These are phyloP conservation scores for Saccharum officinarum DNA, from an alignment of 176 grass and related monocot species.

Conservation along the genomic window DNA sequence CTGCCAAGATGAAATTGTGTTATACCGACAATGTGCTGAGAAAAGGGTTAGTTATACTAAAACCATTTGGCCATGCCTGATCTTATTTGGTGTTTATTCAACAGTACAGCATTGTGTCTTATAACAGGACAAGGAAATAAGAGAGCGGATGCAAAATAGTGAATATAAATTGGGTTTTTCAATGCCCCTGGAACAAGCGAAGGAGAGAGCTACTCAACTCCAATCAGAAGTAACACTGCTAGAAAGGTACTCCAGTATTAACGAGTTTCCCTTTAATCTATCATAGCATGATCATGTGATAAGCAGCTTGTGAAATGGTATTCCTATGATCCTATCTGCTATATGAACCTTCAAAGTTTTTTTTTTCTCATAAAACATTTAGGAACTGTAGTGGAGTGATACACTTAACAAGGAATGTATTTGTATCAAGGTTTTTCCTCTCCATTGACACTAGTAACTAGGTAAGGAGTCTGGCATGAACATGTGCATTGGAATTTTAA, in stretches of 20 bases:
- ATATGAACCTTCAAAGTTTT: constrained; percentile 18
- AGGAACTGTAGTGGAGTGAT: background rate
- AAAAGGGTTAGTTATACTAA: constrained; percentile 64
- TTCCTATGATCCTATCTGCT: background rate
- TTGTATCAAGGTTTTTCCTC: background rate
- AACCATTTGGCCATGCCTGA: background rate
- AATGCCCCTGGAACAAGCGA: constrained; percentile 76
- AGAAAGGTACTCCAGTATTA: constrained; percentile 55
- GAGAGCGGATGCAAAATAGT: constrained; percentile 69
- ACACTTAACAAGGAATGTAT: background rate
- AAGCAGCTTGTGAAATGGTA: background rate
- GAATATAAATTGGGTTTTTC: constrained; percentile 81
- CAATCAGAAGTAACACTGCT: constrained; percentile 80
- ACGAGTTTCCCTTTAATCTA: background rate
- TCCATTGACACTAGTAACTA: constrained; percentile 1
- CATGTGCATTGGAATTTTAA: background rate
- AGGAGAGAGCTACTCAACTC: constrained; percentile 75
- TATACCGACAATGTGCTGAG: constrained; percentile 80
- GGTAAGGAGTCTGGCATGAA: background rate
- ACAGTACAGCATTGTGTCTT: background rate
- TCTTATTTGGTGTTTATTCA: constrained; percentile 17
- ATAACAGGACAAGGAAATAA: constrained; percentile 89
- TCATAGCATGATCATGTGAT: background rate
- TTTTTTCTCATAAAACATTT: background rate
- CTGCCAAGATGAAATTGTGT: constrained; percentile 92